These are phyloP conservation scores for Diphasiastrum complanatum DNA, from an alignment of 83 land plant genomes.

Conservation along the genomic window DNA sequence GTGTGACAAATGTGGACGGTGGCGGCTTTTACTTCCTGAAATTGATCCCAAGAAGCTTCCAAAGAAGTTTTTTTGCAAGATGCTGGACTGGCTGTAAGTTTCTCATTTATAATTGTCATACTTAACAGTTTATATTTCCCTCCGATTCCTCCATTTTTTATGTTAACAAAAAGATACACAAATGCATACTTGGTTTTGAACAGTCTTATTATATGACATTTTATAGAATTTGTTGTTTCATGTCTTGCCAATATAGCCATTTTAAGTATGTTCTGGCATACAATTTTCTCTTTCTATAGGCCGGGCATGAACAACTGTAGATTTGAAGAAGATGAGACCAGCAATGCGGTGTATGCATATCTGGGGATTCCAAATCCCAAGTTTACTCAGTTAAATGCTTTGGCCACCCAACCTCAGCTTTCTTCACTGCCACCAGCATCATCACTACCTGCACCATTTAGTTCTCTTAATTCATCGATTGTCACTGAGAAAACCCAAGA, in stretches of 20 bases:
- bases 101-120: background rate
- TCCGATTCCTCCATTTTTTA: background rate
- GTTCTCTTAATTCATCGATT: constrained; percentile 15
- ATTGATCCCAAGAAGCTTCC: constrained; percentile 41
- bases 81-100: constrained; percentile 94
- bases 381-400: too few relatives aligned
- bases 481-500: constrained; percentile 11
- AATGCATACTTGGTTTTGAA: background rate
- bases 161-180: background rate
- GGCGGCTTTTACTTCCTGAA: constrained; percentile 75
- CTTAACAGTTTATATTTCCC: background rate
- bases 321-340: constrained; percentile 64
- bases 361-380: constrained; percentile 27
- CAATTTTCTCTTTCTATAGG: constrained; percentile 30
- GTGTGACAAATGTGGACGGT: constrained; percentile 71
- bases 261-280: background rate
- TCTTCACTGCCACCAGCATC: constrained; percentile 27
- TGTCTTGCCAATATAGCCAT: background rate
- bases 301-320: constrained; percentile 81
- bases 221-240: background rate
- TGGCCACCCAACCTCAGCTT: too few relatives aligned
- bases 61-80: constrained; percentile 71
- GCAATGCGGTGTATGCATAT: constrained; percentile 37
- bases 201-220: background rate
- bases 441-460: constrained; percentile 6